phyloP scores from a whole-genome alignment of 768 basidiomycete species.

The Russula emetica region DNA sequence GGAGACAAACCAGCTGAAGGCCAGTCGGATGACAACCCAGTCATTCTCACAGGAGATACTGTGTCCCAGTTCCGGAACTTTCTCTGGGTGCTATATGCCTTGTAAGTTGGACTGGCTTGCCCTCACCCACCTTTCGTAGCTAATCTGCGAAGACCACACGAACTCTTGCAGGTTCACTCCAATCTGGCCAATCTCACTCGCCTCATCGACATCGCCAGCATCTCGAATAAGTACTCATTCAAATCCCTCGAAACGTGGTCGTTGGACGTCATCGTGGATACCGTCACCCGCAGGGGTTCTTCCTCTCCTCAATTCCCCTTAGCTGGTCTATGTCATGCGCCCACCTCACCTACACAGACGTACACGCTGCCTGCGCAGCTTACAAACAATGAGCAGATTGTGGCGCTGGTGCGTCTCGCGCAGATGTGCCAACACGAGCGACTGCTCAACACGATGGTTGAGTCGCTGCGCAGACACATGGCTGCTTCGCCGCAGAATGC shows the following conservation, averaged over 20 bases:
- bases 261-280: slow-evolving; percentile 66
- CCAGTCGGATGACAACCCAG: slow-evolving; percentile 57
- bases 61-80: slow-evolving; percentile 66
- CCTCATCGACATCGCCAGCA: slow-evolving; percentile 58
- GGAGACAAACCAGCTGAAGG: slow-evolving; percentile 52
- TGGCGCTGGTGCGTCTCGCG: slow-evolving; percentile 53
- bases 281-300: slow-evolving; percentile 54
- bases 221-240: slow-evolving; percentile 73
- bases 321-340: slow-evolving; percentile 29
- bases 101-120: slow-evolving; percentile 42
- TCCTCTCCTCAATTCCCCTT: slow-evolving; percentile 44
- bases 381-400: slow-evolving; percentile 27
- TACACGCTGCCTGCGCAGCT: slow-evolving; percentile 20
- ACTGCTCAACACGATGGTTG: slow-evolving; percentile 57
- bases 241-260: slow-evolving; percentile 72
- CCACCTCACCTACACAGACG: slow-evolving; percentile 32
- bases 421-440: slow-evolving; percentile 61
- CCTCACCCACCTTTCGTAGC: neutral
- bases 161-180: slow-evolving; percentile 48
- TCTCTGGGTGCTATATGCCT: slow-evolving; percentile 71
- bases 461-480: slow-evolving; percentile 59
- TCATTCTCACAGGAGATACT: slow-evolving; percentile 58
- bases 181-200: slow-evolving; percentile 48
- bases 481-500: slow-evolving; percentile 58
- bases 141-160: slow-evolving; percentile 49